A percentile compares a stretch with the other conserved stretches of the same genome.
phyloP scores from a whole-genome alignment of 495 filamentous ascomycete genomes.

The Antarctomyces pellizariae region DNA sequence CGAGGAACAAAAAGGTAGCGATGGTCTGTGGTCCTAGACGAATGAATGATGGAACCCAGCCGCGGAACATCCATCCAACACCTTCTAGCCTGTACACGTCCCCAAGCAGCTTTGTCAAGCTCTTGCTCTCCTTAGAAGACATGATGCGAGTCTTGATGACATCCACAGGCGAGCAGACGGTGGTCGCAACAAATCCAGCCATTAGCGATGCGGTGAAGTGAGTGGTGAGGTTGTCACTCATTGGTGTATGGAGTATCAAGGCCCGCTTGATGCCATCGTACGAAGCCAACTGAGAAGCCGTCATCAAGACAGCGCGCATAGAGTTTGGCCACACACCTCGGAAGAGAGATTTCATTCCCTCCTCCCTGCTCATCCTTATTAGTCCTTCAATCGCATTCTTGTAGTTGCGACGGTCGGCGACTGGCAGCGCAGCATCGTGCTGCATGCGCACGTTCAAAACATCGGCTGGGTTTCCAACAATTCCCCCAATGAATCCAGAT shows the following conservation, averaged over 20 bases:
- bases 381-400: conserved; percentile 71
- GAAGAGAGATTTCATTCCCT: conserved; percentile 43
- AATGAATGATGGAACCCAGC: conserved; percentile 95
- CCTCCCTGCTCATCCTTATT: conserved; percentile 56
- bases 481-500: conserved; percentile 73
- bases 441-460: conserved; percentile 98
- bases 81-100: conserved; percentile 63
- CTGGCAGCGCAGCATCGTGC: conserved; percentile 65
- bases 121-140: conserved; percentile 40
- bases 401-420: conserved; percentile 60
- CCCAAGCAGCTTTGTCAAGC: conserved; percentile 30
- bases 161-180: conserved; percentile 83
- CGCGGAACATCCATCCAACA: conserved; percentile 74
- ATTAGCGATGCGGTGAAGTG: conserved; percentile 74
- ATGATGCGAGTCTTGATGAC: conserved; percentile 96
- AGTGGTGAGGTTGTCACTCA: conserved; percentile 56
- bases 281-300: conserved; percentile 65
- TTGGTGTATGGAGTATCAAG: conserved; percentile 39
- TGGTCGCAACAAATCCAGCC: conserved; percentile 85
- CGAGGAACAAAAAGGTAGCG: conserved; percentile 82
- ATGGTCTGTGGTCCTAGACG: conserved; percentile 81
- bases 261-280: conserved; percentile 79
- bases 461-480: conserved; percentile 85
- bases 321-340: conserved; percentile 85
- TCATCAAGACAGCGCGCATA: conserved; percentile 80